Evolutionary conservation across 306 rosid species (phyloP).

Genomic region (Rosa persica): DNA sequence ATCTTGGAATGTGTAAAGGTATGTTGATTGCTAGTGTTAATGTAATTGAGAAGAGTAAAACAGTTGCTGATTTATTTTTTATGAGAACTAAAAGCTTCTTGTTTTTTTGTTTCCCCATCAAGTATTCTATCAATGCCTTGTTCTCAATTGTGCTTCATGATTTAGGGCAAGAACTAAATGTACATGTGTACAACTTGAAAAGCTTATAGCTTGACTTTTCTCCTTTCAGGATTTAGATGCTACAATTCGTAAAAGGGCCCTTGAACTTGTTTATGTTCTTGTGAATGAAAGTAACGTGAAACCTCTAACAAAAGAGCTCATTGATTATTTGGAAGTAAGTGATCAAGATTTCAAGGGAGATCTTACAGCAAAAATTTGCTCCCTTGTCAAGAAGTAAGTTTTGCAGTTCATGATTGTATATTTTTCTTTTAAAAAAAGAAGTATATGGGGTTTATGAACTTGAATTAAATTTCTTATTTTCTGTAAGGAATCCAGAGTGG

Average conservation of each 20-base stretch:
- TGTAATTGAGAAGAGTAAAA: not conserved
- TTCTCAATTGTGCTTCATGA: constrained; percentile 12
- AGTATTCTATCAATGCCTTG: constrained; percentile 10
- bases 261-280: constrained; percentile 89
- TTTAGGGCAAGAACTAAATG: not conserved
- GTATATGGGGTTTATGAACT: not conserved
- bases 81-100: not conserved
- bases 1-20: constrained; percentile 99
- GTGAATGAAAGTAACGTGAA: constrained; percentile 87
- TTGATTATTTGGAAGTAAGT: constrained; percentile 86
- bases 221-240: constrained; percentile 88
- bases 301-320: constrained; percentile 82
- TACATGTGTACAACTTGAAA: constrained; percentile 21
- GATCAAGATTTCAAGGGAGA: constrained; percentile 89
- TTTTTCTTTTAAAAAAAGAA: not conserved
- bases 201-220: constrained; percentile 33
- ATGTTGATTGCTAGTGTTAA: constrained; percentile 24
- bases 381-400: constrained; percentile 87
- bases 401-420: not conserved
- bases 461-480: not conserved
- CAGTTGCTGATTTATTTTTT: not conserved
- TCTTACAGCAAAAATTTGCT: constrained; percentile 92
- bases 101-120: not conserved
- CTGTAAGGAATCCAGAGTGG: constrained; percentile 8
- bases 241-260: constrained; percentile 94